phyloP scores from a whole-genome alignment of 345 rosid species.

The Nephelium lappaceum region DNA sequence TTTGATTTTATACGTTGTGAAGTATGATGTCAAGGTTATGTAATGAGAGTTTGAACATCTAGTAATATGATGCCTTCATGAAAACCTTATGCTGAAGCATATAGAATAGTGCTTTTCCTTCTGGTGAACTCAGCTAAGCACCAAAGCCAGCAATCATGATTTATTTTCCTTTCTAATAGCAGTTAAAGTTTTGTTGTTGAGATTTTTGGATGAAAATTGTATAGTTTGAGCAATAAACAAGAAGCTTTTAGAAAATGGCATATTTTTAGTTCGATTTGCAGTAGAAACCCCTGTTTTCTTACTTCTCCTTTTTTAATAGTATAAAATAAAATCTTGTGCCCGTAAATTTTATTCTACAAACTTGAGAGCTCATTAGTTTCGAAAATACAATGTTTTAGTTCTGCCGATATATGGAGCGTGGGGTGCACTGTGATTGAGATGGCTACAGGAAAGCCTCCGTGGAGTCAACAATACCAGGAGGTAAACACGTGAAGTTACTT shows the following conservation, averaged over 20 bases:
- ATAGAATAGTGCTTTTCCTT: not conserved
- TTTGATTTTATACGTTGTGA: not conserved
- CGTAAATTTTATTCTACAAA: not conserved
- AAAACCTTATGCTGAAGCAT: not conserved
- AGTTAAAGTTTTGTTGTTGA: not conserved
- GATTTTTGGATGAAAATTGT: not conserved
- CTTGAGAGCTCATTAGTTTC: slow-evolving; percentile 25
- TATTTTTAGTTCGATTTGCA: not conserved
- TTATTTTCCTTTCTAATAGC: not conserved
- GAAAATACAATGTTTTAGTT: slow-evolving; percentile 47
- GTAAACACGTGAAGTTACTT: slow-evolving; percentile 39
- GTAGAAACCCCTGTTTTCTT: not conserved
- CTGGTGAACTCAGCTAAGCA: not conserved
- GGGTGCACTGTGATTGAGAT: slow-evolving; percentile 98
- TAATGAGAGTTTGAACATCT: not conserved
- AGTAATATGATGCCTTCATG: not conserved
- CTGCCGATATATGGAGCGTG: slow-evolving; percentile 97
- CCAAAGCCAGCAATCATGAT: not conserved
- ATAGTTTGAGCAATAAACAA: not conserved
- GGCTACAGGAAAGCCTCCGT: slow-evolving; percentile 98
- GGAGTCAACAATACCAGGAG: slow-evolving; percentile 97
- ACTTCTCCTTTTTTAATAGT: not conserved
- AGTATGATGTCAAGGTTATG: not conserved
- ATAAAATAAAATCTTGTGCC: slow-evolving; percentile 9
- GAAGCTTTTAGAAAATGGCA: not conserved